Conservation (phyloP, 805 yeast species). For the Candida namnaoensis region DNA sequence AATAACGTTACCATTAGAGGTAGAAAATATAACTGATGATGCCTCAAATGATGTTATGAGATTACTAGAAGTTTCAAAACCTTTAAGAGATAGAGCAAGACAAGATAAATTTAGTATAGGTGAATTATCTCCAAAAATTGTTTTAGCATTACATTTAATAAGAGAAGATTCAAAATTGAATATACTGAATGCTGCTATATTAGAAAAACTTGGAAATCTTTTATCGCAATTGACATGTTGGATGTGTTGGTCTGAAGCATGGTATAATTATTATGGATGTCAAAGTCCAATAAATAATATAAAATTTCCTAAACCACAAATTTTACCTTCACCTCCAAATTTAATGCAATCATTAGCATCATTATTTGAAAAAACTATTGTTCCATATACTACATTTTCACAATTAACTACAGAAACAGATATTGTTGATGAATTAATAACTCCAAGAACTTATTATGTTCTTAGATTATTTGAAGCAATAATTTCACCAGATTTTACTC, state of each 20-base stretch:
- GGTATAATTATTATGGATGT: slow-evolving; percentile 51
- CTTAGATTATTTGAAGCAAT: slow-evolving; percentile 54
- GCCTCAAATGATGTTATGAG: slow-evolving; percentile 6
- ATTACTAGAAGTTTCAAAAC: slow-evolving; percentile 4
- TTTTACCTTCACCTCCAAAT: slow-evolving; percentile 49
- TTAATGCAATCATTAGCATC: slow-evolving; percentile 47
- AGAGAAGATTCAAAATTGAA: slow-evolving; percentile 69
- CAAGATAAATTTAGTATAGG: slow-evolving; percentile 27
- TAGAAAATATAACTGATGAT: slow-evolving; percentile 11
- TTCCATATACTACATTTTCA: slow-evolving; percentile 56
- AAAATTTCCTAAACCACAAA: slow-evolving; percentile 25
- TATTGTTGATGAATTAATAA: slow-evolving; percentile 46
- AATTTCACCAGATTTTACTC: slow-evolving; percentile 42
- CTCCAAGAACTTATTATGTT: slow-evolving; percentile 58
- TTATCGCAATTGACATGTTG: slow-evolving; percentile 54
- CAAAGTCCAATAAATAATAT: slow-evolving; percentile 30
- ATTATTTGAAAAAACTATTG: slow-evolving; percentile 32
- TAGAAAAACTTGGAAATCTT: slow-evolving; percentile 38
- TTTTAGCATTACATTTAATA: slow-evolving; percentile 63
- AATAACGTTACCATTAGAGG: slow-evolving; percentile 36
- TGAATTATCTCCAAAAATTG: slow-evolving; percentile 54
- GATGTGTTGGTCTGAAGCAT: slow-evolving; percentile 67
- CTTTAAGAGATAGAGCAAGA: slow-evolving; percentile 12
- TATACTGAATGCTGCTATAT: slow-evolving; percentile 27
- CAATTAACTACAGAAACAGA: slow-evolving; percentile 57